phyloP scores from a whole-genome alignment of 2,329 filamentous ascomycete genomes.

The Zasmidium angulare region DNA sequence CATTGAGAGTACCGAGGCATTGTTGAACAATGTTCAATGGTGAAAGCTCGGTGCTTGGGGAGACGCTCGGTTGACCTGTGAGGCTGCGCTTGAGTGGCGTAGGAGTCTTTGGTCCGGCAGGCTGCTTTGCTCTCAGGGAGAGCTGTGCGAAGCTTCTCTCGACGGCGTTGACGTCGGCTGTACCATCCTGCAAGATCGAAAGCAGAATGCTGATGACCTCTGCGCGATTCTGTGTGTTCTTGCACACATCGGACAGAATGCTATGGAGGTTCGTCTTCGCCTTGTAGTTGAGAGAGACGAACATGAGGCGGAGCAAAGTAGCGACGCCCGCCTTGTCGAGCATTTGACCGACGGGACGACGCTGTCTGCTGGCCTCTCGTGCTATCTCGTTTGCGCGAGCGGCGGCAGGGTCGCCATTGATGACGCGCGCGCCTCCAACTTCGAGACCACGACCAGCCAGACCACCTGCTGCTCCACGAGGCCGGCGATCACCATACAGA shows the following conservation, averaged over 20 bases:
- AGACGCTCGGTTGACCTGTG: constrained; percentile 52
- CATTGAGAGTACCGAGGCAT: constrained; percentile 81
- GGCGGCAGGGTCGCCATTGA: constrained; percentile 26
- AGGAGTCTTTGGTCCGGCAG: constrained; percentile 67
- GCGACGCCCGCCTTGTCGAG: constrained; percentile 94
- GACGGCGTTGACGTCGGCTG: constrained; percentile 86
- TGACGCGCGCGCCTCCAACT: constrained; percentile 16
- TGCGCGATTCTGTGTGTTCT: constrained; percentile 92
- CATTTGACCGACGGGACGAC: constrained; percentile 89
- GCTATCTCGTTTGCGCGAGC: constrained; percentile 25
- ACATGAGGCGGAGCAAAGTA: constrained; percentile 97
- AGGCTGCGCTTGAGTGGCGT: constrained; percentile 74
- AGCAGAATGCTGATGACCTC: constrained; percentile 92
- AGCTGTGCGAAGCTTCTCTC: constrained; percentile 94
- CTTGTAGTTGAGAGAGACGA: constrained; percentile 87
- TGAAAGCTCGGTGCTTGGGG: constrained; percentile 74
- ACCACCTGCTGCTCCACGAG: constrained; percentile 14
- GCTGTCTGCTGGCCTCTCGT: constrained; percentile 52
- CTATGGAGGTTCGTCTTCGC: constrained; percentile 80
- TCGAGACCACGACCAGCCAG: constrained; percentile 18
- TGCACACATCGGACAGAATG: constrained; percentile 86
- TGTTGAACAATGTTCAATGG: constrained; percentile 95
- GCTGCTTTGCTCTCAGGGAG: constrained; percentile 82
- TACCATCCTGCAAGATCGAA: constrained; percentile 93
- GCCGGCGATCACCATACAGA: constrained; percentile 54